Base-by-base conservation (phyloP, 108 stramenopile species). In the Thalassiosira profunda region DNA sequence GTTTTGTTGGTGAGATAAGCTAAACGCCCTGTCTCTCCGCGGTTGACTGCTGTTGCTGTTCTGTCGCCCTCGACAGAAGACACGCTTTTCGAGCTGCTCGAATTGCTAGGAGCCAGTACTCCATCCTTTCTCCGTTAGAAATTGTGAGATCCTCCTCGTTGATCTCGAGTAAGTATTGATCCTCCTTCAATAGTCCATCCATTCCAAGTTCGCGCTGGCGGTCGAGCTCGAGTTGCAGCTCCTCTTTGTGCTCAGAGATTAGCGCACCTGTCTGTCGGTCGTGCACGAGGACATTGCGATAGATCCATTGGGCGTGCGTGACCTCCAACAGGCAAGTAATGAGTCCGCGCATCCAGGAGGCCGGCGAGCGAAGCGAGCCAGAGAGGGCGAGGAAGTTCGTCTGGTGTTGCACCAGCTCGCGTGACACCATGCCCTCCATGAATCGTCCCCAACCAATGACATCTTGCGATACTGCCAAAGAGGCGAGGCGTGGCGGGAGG, bases 381-480 rank as follows among this genome's bases (percentile, higher is more conserved):
- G n/a, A n/a, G n/a, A n/a, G n/a, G n/a, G n/a, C n/a, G n/a, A n/a
- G n/a, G n/a, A n/a, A n/a, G n/a, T n/a, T n/a, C n/a, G n/a, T n/a
- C 7, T 56, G 54, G n/a, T 35, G 23, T 10, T 30, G 8, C 1
- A 23, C 23, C 25, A 58, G n/a, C 12, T 37, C 5, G 11, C 21
- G 38, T 4, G 57, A 51, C 1, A 49, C 21, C 46, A 64, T 64
- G 0, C 63, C 63, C 15, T 64, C 63, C 63, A 64, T 64, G 26
- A 64, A 64, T 18, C 63, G 20, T 4, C 63, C 24, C 63, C 63
- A 64, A 12, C 63, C 63, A 34, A 64, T 51, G 24, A 37, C 38
- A 37, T 64, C 63, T n/a, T 64, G 63, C 2, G 11, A 25, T 4
- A 4, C 2, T 12, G 47, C 48, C 45, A 64, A 29, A 4, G 20